Conservation (phyloP, 768 basidiomycete species). For the Boletus rubropictus region DNA sequence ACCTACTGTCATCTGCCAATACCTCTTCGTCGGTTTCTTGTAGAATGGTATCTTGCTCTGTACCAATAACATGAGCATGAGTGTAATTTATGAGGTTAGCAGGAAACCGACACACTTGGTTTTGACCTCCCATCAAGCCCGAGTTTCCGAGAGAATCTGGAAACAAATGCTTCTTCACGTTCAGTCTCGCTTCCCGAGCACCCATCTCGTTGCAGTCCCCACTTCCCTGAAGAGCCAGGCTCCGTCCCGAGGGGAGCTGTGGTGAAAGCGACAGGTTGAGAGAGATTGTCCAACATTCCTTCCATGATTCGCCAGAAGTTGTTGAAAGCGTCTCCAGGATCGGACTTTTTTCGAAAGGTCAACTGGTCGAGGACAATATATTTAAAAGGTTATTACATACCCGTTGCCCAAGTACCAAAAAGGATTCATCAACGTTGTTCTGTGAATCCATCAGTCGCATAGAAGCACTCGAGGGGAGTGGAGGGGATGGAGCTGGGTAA, state of each 20-base stretch:
- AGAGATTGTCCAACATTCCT: slow-evolving; percentile 80
- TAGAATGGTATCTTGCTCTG: slow-evolving; percentile 16
- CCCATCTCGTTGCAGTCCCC: slow-evolving; percentile 39
- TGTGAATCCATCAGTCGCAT: slow-evolving; percentile 42
- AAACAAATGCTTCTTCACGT: slow-evolving; percentile 56
- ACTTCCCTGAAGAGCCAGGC: slow-evolving; percentile 19
- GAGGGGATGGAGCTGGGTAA: slow-evolving; percentile 39
- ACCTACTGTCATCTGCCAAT: slow-evolving; percentile 57
- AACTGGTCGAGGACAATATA: slow-evolving; percentile 3
- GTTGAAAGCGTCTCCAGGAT: slow-evolving; percentile 82
- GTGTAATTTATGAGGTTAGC: background rate
- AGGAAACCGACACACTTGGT: slow-evolving; percentile 15
- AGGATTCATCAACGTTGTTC: slow-evolving; percentile 77
- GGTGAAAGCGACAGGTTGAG: slow-evolving; percentile 73
- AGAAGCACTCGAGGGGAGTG: slow-evolving; percentile 38
- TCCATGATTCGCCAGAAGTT: slow-evolving; percentile 88
- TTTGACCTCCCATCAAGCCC: slow-evolving; percentile 22
- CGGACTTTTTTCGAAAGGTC: slow-evolving; percentile 43
- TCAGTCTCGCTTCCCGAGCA: slow-evolving; percentile 65
- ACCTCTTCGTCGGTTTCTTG: slow-evolving; percentile 59
- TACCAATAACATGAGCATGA: slow-evolving; percentile 7
- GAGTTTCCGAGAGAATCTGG: slow-evolving; percentile 46
- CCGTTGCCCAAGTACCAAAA: slow-evolving; percentile 80
- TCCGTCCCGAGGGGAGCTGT: slow-evolving; percentile 64
- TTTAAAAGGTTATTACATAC: slow-evolving; percentile 34